Evolutionary conservation across 495 filamentous ascomycete genomes (phyloP), one percentile per base, ranked within the genome.

Genomic region (Oleoguttula mirabilis): DNA sequence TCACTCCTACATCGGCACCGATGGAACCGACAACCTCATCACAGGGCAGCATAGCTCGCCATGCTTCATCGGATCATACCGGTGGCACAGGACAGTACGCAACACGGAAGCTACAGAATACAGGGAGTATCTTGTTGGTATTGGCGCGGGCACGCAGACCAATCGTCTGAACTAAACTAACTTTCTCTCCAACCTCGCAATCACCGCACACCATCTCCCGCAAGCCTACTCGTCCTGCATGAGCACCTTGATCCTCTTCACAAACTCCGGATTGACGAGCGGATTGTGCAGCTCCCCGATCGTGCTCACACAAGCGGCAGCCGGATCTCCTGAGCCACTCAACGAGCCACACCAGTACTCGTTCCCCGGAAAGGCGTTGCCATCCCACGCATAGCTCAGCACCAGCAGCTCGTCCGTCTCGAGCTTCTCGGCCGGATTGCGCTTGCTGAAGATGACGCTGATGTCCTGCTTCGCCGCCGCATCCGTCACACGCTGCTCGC

Each of bases 351-450:
- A 6, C 62, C 62, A 65, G 22, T 62, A 65, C 32, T 63, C 59
- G 28, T 65, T 63, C 0, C 62, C 60, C 0, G 62, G 62, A 28
- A 60, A 63, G 0, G 60, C 25, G 16, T 65, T 65, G 1, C 54
- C 62, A 30, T 65, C 59, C 59, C 62, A 65, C 2, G 62, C 59
- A 28, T 60, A 65, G 36, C 55, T 59, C 17, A 65, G 7, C n/a
- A 63, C 60, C 1, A 63, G 59, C 3, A 63, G 43, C 11, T 57
- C 47, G 11, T 6, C 36, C 4, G 16, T 45, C 44, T 14, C 14
- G 0, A 63, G 36, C 32, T 58, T 59, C 21, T 50, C 54, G 1
- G 62, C 59, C 6, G 61, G 60, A 12, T 52, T 55, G 21, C 60
- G 55, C 15, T 38, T 46, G 16, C 51, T 50, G 43, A 63, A 65